Percentiles rank a stretch among this genome's conserved stretches.
These are phyloP conservation scores for Candolleomyces eurysporus DNA, from an alignment of 768 basidiomycete genomes.

Conservation along the genomic window DNA sequence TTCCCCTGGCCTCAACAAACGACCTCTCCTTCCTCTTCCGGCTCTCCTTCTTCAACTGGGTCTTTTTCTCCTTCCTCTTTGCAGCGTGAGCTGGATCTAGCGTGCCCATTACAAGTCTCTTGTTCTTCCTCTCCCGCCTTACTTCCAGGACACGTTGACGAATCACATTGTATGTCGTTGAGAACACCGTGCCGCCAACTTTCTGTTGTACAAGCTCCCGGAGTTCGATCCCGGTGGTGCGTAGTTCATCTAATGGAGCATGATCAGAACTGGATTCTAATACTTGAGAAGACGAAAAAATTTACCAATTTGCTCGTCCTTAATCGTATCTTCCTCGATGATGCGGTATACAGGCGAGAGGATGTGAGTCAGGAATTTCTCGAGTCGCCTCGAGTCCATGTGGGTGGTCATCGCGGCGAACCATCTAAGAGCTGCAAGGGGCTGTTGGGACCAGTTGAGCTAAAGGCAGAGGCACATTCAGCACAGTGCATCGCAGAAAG, in stretches of 20 bases:
- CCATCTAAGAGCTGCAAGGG: slow-evolving; percentile 80
- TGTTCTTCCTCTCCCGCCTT: slow-evolving; percentile 69
- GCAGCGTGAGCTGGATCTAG: slow-evolving; percentile 76
- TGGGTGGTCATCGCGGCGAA: slow-evolving; percentile 87
- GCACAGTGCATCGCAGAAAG: neutral
- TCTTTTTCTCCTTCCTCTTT: slow-evolving; percentile 68
- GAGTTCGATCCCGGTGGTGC: slow-evolving; percentile 75
- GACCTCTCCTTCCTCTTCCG: slow-evolving; percentile 73
- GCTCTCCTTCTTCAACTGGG: slow-evolving; percentile 79
- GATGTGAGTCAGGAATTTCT: slow-evolving; percentile 78
- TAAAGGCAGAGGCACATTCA: slow-evolving; percentile 28
- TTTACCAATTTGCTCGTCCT: slow-evolving; percentile 77
- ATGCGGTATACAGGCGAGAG: slow-evolving; percentile 86
- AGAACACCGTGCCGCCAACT: slow-evolving; percentile 86
- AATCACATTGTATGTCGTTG: slow-evolving; percentile 74
- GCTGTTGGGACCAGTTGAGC: slow-evolving; percentile 83
- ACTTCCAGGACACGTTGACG: slow-evolving; percentile 67
- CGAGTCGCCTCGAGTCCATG: slow-evolving; percentile 57
- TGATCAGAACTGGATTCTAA: neutral
- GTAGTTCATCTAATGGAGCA: slow-evolving; percentile 66
- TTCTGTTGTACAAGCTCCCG: slow-evolving; percentile 85
- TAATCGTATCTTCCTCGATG: slow-evolving; percentile 80
- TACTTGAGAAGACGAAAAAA: slow-evolving; percentile 5
- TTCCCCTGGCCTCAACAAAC: neutral
- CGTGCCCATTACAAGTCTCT: slow-evolving; percentile 56